A percentile compares a stretch with the other conserved stretches of the same genome.
phyloP scores from a whole-genome alignment of 2,329 filamentous ascomycete species.

The Penicillium freii region DNA sequence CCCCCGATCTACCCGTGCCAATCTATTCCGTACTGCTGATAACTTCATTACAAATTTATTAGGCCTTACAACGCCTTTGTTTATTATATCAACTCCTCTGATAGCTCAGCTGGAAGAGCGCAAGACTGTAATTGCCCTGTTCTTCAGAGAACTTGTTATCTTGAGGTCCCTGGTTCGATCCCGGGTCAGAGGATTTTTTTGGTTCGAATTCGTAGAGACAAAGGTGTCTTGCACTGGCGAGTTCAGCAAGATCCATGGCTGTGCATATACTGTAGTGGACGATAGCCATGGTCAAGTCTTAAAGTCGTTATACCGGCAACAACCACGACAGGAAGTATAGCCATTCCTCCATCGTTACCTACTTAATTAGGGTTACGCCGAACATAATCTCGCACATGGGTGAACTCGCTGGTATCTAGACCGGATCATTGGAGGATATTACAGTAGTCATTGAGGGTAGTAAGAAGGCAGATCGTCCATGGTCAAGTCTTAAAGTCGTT shows the following conservation, averaged over 20 bases:
- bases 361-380: no score
- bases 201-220: neutral
- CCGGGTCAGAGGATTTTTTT: slow-evolving; percentile 1
- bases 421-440: no score
- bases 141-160: neutral
- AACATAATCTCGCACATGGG: no score
- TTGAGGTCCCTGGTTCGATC: slow-evolving; percentile 2
- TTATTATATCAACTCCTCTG: neutral
- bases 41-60: neutral
- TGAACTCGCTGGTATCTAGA: no score
- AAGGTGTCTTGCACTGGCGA: neutral
- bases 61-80: fast-evolving
- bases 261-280: neutral
- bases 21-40: neutral
- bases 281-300: neutral
- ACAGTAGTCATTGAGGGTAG: no score
- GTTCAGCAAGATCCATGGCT: neutral
- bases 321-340: neutral
- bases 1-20: neutral
- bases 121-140: neutral
- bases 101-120: slow-evolving; percentile 3
- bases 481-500: neutral
- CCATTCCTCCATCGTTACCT: no score
- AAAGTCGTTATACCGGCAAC: neutral
- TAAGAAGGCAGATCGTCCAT: no score